These are phyloP conservation scores for Golubevia sp. DNA, from an alignment of 1,284 basidiomycete species.

Conservation along the genomic window DNA sequence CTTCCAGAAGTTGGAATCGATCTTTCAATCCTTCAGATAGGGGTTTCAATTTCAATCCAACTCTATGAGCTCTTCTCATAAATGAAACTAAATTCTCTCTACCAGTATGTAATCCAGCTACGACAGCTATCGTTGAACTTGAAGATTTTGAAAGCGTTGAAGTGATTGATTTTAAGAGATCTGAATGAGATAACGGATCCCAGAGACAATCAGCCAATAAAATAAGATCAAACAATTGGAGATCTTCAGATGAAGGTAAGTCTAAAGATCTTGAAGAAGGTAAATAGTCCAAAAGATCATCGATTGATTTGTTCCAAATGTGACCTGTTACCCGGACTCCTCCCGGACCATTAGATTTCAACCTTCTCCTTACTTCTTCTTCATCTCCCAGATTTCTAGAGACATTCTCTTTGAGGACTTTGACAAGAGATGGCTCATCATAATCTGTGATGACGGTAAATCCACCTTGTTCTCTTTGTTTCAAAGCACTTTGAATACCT, in stretches of 20 bases:
- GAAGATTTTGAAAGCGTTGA: conserved; percentile 14
- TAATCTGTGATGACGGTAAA: conserved; percentile 40
- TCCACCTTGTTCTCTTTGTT: background rate
- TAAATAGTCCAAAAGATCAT: conserved; percentile 43
- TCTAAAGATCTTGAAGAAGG: conserved; percentile 5
- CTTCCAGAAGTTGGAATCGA: conserved; percentile 4
- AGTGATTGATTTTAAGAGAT: conserved; percentile 37
- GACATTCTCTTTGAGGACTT: conserved; percentile 42
- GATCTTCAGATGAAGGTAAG: no score
- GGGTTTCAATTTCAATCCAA: conserved; percentile 27
- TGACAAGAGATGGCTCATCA: conserved; percentile 41
- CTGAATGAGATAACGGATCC: conserved; percentile 51
- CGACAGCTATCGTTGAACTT: conserved; percentile 38
- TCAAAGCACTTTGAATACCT: conserved; percentile 17
- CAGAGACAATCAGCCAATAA: conserved; percentile 57
- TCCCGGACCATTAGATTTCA: no score
- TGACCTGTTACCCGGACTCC: conserved; percentile 34
- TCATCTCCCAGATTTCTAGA: conserved; percentile 11
- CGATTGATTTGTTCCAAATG: conserved; percentile 43
- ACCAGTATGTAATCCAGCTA: conserved; percentile 54
- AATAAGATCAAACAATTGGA: conserved; percentile 27
- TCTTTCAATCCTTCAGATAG: conserved; percentile 6
- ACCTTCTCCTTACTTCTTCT: background rate
- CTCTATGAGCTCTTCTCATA: conserved; percentile 26
- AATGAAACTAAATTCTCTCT: conserved; percentile 42